phyloP scores from a whole-genome alignment of 768 basidiomycete species.

The Galerina marginata region DNA sequence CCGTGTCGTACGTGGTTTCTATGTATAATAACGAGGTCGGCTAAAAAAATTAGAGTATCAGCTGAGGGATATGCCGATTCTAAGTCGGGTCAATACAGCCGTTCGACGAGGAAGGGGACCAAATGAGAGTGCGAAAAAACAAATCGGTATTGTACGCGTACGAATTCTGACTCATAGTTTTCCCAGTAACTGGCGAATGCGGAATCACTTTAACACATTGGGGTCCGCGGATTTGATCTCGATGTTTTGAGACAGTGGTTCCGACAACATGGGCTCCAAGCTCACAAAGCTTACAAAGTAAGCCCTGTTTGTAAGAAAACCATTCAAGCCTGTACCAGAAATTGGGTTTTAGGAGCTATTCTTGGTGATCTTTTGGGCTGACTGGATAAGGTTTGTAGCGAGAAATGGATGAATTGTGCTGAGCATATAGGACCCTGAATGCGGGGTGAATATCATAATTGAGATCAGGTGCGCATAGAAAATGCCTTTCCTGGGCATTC shows the following conservation, averaged over 20 bases:
- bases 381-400: not conserved
- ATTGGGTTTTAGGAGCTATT: slow-evolving; percentile 2
- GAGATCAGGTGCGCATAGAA: slow-evolving; percentile 24
- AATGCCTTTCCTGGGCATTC: slow-evolving; percentile 14
- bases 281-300: not conserved
- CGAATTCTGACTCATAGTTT: too few relatives aligned
- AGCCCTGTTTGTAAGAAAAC: not conserved
- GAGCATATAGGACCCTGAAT: slow-evolving; percentile 21
- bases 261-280: not conserved
- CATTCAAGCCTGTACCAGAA: not conserved
- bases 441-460: slow-evolving; percentile 12
- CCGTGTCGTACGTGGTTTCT: not conserved
- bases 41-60: too few relatives aligned
- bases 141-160: too few relatives aligned
- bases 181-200: too few relatives aligned
- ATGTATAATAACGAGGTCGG: not conserved
- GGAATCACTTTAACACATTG: too few relatives aligned
- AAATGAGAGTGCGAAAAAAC: too few relatives aligned
- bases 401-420: slow-evolving; percentile 14
- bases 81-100: too few relatives aligned
- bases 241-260: too few relatives aligned
- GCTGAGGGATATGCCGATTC: too few relatives aligned
- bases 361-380: not conserved
- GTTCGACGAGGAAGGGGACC: too few relatives aligned
- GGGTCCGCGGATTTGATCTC: too few relatives aligned